Base-by-base conservation (phyloP, 805 yeast genomes). In the Candida ponderosae region DNA sequence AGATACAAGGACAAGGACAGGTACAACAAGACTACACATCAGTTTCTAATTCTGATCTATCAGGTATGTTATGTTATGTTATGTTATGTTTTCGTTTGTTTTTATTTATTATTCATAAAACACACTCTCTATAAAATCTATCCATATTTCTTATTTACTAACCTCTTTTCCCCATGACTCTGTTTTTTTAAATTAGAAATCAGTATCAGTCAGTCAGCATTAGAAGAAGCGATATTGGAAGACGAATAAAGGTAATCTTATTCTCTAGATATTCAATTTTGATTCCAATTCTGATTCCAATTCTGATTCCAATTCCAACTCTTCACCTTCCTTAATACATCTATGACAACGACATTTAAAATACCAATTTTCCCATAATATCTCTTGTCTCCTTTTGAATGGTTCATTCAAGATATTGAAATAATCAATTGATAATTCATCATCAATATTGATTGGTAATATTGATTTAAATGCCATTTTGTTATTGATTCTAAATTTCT, bases 401-500 rank as follows among this genome's bases (percentile, higher is more conserved):
- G 56, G 39, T 34, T 71, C 72, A 15, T 68, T 53, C 4, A 61
- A 47, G 27, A 66, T 60, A 42, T 74, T 72, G n/a, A 80, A 81
- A 50, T 79, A 79, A 40, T 74, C 72, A 26, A 79, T 79, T 50
- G 73, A 74, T 32, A 79, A 53, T 44, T 79, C 81, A 29, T 71
- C 71, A 8, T 67, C 73, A 4, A 44, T 37, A 2, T 33, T 31
- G 13, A 79, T 61, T 24, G 68, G 70, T 13, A 50, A 45, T 9
- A 53, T 45, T 0, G 81, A 58, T 4, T 47, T 59, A 47, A 76
- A 79, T 2, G 39, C 40, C 59, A 76, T 57, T n/a, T 46, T 46
- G 16, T 66, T 56, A 0, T 60, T 60, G 1, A 42, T 38, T 31
- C 81, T 58, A n/a, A 41, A 50, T 43, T 77, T 79, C 13, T 48